phyloP scores from a whole-genome alignment of 208 protist genomes.

The Leishmania guyanensis region DNA sequence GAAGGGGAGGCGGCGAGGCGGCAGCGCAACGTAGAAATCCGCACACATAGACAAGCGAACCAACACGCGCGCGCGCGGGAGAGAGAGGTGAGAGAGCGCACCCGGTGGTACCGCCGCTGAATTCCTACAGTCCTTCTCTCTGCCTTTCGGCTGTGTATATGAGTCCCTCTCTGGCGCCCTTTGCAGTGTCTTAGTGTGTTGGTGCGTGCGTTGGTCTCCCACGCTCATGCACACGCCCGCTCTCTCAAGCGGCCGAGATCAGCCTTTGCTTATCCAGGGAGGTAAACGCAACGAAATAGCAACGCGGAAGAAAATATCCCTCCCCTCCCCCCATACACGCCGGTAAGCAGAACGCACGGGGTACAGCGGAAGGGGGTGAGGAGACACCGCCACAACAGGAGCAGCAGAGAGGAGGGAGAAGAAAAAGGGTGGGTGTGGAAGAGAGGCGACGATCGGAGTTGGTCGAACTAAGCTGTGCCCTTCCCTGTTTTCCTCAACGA shows the following conservation, averaged over 20 bases:
- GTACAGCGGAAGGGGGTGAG: background rate
- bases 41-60: background rate
- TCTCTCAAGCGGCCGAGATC: background rate
- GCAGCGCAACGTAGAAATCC: background rate
- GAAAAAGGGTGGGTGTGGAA: background rate
- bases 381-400: too few relatives aligned
- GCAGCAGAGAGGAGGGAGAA: background rate
- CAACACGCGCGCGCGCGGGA: background rate
- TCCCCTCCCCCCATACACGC: background rate
- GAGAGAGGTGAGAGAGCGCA: background rate
- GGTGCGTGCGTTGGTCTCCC: background rate
- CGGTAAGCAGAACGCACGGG: background rate
- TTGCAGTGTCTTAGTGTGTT: background rate
- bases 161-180: too few relatives aligned
- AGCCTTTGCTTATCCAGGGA: background rate
- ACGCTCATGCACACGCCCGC: background rate
- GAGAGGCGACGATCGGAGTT: background rate
- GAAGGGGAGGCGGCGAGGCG: background rate
- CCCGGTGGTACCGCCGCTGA: too few relatives aligned
- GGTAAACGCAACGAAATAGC: background rate
- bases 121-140: too few relatives aligned
- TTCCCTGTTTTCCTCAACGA: background rate
- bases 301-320: background rate
- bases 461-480: background rate
- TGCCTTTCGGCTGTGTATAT: too few relatives aligned